Base-by-base conservation (phyloP, 2,329 filamentous ascomycete genomes). In the Alternaria hordeiaustralica region DNA sequence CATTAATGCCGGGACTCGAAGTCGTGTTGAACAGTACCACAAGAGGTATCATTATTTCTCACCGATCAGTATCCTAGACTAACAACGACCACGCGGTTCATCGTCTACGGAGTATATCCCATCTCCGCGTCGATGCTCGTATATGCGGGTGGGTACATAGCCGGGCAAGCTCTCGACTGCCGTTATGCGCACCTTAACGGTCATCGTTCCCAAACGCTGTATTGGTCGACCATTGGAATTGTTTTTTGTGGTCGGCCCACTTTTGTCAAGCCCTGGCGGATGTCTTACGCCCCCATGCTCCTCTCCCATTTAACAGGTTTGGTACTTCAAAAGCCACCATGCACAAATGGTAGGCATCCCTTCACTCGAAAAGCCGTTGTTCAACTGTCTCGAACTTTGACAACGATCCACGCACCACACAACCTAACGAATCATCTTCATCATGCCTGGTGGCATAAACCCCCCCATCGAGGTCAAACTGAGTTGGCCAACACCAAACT, bases 371-470 rank as follows among this genome's bases (percentile, higher is more conserved):
- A 18, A 53, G 21, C 57, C 28, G 30, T 51, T 28, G 51, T 49
- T 57, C 15, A 44, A n/a, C 15, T 46, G 6, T 46, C 20, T 23
- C 57, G n/a, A 28, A 57, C 13, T 26, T n/a, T 23, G 23, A 21
- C 30, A 36, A 9, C 49, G 18, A 25, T 25, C 28, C 30, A 33
- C 47, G 26, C 13, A 28, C 44, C 30, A 58, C 23, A 33, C 28
- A 26, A 43, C 44, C 47, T 20, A 57, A 25, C 30, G 45, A 55
- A 21, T 49, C 18, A 49, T 56, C 12, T 15, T 23, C 68, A 69
- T 25, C 6, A 77, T 78, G 76, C 73, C 74, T 44, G 76, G 76
- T 18, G 74, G 74, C 12, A 66, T 78, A 13, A 65, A 75, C 47
- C 63, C 71, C 53, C 72, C 76, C 10, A 28, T 74, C n/a, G 68